A percentile compares a stretch with the other conserved stretches of the same genome.
These are phyloP conservation scores for Tetragonia tetragonoides DNA, from an alignment of 148 eudicot genomes.

Conservation along the genomic window DNA sequence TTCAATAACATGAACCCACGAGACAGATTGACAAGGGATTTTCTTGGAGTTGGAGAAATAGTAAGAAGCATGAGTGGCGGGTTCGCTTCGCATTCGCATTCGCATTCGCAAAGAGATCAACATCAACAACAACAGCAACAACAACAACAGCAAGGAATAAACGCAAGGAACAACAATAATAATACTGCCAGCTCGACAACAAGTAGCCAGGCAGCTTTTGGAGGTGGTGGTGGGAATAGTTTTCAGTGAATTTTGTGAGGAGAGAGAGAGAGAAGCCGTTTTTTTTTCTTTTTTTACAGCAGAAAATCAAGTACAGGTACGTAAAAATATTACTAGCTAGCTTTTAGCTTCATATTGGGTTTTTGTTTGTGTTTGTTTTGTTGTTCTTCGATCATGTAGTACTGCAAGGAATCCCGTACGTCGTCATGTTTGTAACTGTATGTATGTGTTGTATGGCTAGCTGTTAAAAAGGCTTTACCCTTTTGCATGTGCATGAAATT, in stretches of 20 bases:
- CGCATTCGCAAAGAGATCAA: conserved; percentile 7
- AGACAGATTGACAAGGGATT: conserved; percentile 53
- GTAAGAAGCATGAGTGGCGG: conserved; percentile 54
- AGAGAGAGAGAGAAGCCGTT: neutral
- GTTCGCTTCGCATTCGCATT: conserved; percentile 24
- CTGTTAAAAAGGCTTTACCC: neutral
- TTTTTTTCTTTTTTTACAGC: conserved; percentile 18
- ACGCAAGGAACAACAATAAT: conserved; percentile 13
- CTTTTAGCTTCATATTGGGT: neutral
- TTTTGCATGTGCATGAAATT: conserved; percentile 15
- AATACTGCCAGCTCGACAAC: neutral
- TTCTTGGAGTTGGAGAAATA: conserved; percentile 61
- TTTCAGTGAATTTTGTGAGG: conserved; percentile 18
- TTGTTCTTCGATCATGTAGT: conserved; percentile 12
- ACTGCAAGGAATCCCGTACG: neutral
- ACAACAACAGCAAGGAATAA: conserved; percentile 13
- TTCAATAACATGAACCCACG: conserved; percentile 18
- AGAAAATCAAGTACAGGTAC: conserved; percentile 35
- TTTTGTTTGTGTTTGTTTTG: neutral
- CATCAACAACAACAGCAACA: conserved; percentile 22
- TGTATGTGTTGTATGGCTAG: neutral
- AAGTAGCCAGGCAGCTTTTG: conserved; percentile 17
- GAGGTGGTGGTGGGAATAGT: conserved; percentile 22
- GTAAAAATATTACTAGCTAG: neutral
- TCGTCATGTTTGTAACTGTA: conserved; percentile 11